Evolutionary conservation across 352 stramenopile species (phyloP), one percentile per base, ranked within the genome.

Genomic region (Pythium insidiosum): DNA sequence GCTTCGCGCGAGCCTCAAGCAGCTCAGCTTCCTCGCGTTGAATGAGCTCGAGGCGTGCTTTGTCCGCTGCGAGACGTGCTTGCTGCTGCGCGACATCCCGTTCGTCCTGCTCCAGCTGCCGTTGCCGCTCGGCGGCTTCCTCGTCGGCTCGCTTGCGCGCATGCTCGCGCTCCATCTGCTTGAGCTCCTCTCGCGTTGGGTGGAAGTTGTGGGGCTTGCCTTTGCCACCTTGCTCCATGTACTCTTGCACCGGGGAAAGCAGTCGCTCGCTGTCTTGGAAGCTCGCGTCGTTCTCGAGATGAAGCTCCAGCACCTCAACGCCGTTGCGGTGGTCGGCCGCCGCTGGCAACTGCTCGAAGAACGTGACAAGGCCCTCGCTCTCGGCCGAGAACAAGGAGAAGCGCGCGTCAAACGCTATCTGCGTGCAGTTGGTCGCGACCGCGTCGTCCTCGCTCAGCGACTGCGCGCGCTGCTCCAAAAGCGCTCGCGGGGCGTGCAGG

Each of bases 11-110:
- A 6, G 69, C 68, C 48, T 88, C 72, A 21, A 95, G 61, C 21
- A 95, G 63, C 35, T 88, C 81, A 0, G 66, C 67, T 47, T 95
- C 84, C 57, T 94, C 81, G 11, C 64, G 62, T 40, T 93, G 76
- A 16, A 89, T 63, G 19, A 86, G 47, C 42, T 88, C 72, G 21
- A 93, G 67, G 6, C 80, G 73, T 13, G 63, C 63, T 33, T 68
- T 57, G 42, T 93, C 75, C 6, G 69, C 69, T 19, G 65, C 67
- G 5, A 84, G 48, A 1, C 68, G 70, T 16, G 64, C 54, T 24
- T 77, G 53, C 19, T 80, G 48, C 6, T 50, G 51, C 0, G 62
- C 60, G 6, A 72, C 65, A 21, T 89, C 61, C 34, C 72, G 61
- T 11, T 76, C 78, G 0, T 72, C 66, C 30, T 84, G 56, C 18